phyloP scores from a whole-genome alignment of 2,329 filamentous ascomycete species.

The Xylariaceae sp. region DNA sequence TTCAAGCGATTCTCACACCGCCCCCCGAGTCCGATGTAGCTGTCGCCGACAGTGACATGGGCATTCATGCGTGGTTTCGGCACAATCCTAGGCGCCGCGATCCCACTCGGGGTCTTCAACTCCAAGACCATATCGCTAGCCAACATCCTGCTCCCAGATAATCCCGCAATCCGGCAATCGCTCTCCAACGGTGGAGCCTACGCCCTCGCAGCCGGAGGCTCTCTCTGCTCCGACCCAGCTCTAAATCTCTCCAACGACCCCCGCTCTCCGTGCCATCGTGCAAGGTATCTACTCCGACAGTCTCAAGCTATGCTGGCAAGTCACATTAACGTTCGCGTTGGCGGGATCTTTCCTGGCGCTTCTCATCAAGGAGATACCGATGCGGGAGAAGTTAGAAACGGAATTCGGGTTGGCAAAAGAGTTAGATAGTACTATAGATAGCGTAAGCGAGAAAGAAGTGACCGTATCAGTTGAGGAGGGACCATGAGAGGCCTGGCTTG shows the following conservation, averaged over 20 bases:
- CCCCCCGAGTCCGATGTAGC: slow-evolving; percentile 1
- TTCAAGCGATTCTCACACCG: slow-evolving; percentile 1
- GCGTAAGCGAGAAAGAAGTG: no score
- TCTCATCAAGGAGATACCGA: slow-evolving; percentile 1
- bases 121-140: background rate
- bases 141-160: background rate
- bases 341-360: slow-evolving; percentile 1
- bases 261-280: background rate
- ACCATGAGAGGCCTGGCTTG: no score
- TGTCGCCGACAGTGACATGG: slow-evolving; percentile 1
- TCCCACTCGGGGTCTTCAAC: slow-evolving; percentile 5
- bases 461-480: no score
- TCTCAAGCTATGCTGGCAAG: background rate
- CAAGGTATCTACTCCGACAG: background rate
- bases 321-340: slow-evolving; percentile 1
- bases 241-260: background rate
- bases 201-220: no score
- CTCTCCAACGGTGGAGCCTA: no score
- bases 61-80: slow-evolving; percentile 5
- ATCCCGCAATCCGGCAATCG: background rate
- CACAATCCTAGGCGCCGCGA: slow-evolving; percentile 2
- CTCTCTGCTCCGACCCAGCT: no score
- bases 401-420: slow-evolving; percentile 2
- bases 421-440: no score
- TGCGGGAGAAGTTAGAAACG: slow-evolving; percentile 2